Conservation (phyloP, 2,329 filamentous ascomycete species). For the Xylariaceae sp. region DNA sequence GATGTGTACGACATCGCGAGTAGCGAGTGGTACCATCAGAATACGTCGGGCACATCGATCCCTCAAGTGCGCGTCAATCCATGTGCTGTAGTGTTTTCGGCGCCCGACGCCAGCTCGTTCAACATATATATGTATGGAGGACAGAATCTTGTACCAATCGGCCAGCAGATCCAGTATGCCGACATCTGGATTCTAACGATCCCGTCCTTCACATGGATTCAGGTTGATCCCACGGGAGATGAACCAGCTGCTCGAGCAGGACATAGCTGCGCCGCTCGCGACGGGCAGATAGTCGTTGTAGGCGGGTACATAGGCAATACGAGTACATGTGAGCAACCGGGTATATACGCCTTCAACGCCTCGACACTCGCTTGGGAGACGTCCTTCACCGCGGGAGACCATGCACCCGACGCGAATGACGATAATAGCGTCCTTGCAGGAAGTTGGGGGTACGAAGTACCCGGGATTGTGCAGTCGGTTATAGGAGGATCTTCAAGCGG, state of each 20-base stretch:
- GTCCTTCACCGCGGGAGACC: slow-evolving; percentile 56
- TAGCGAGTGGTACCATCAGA: slow-evolving; percentile 70
- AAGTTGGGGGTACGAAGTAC: slow-evolving; percentile 64
- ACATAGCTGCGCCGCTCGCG: slow-evolving; percentile 65
- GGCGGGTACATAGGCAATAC: slow-evolving; percentile 64
- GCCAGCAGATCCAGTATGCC: slow-evolving; percentile 55
- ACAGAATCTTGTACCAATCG: slow-evolving; percentile 65
- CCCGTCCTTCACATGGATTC: slow-evolving; percentile 69
- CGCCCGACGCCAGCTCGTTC: slow-evolving; percentile 68
- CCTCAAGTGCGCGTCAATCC: slow-evolving; percentile 67
- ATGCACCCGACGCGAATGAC: slow-evolving; percentile 43
- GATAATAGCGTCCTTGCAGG: slow-evolving; percentile 51
- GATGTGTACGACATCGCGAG: slow-evolving; percentile 74
- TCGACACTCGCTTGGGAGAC: slow-evolving; percentile 60
- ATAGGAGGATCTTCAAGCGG: slow-evolving; percentile 59
- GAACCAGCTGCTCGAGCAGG: slow-evolving; percentile 60
- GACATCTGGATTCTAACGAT: slow-evolving; percentile 74
- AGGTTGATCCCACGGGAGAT: slow-evolving; percentile 51
- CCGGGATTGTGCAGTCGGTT: slow-evolving; percentile 56
- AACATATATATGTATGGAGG: slow-evolving; percentile 78
- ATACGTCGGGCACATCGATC: slow-evolving; percentile 55
- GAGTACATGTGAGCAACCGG: slow-evolving; percentile 61
- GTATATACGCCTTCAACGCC: slow-evolving; percentile 71
- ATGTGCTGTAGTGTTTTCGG: slow-evolving; percentile 65
- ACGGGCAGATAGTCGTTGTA: slow-evolving; percentile 66